Evolutionary conservation across 1,284 basidiomycete species (phyloP).

Genomic region (Ganoderma resinaceum): DNA sequence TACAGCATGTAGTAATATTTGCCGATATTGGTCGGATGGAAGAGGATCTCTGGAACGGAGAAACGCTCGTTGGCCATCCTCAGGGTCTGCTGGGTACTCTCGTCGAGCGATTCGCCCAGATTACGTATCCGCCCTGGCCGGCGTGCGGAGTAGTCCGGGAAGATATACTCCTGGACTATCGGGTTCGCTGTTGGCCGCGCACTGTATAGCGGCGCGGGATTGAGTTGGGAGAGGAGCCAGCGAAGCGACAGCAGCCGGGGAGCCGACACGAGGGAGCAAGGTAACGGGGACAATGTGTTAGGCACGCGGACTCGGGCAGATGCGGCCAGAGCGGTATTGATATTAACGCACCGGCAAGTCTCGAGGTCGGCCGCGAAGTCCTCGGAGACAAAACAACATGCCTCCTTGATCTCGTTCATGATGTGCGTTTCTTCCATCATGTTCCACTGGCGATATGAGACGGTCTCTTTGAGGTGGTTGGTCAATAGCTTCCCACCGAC

Average conservation of each 20-base stretch:
- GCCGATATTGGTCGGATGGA: slow-evolving; percentile 91
- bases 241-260: slow-evolving; percentile 3
- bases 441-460: slow-evolving; percentile 96
- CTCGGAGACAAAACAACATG: slow-evolving; percentile 86
- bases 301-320: slow-evolving; percentile 10
- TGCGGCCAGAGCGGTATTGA: slow-evolving; percentile 23
- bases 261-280: slow-evolving; percentile 11
- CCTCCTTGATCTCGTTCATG: slow-evolving; percentile 90
- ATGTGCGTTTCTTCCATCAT: slow-evolving; percentile 97
- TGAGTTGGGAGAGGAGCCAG: background rate
- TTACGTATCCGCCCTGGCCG: slow-evolving; percentile 72
- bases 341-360: slow-evolving; percentile 70
- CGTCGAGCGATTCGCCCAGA: slow-evolving; percentile 56
- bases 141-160: slow-evolving; percentile 86
- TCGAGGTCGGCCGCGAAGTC: slow-evolving; percentile 81
- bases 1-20: slow-evolving; percentile 33
- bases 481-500: slow-evolving; percentile 94
- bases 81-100: slow-evolving; percentile 78
- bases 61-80: slow-evolving; percentile 92
- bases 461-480: slow-evolving; percentile 92
- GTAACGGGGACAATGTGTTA: slow-evolving; percentile 9
- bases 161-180: slow-evolving; percentile 87
- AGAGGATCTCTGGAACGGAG: slow-evolving; percentile 87
- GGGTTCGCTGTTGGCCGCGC: slow-evolving; percentile 60
- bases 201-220: slow-evolving; percentile 39